A percentile compares a stretch with the other conserved stretches of the same genome.
These are phyloP conservation scores for Leccinum angustisporum DNA, from an alignment of 1,284 basidiomycete genomes.

Conservation along the genomic window DNA sequence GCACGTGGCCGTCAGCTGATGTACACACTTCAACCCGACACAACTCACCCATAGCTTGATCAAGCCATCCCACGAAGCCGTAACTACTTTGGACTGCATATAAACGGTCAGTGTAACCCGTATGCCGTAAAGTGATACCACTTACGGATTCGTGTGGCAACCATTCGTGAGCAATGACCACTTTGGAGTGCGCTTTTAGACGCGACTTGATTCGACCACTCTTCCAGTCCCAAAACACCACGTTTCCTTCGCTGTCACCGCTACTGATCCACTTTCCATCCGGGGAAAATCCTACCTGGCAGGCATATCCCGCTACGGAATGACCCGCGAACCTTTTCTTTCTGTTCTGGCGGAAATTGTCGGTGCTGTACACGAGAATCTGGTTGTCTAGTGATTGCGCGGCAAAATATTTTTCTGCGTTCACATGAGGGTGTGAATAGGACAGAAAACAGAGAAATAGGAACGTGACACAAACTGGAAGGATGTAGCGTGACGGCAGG, in stretches of 20 bases:
- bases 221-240: constrained; percentile 99
- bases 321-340: constrained; percentile 99
- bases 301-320: constrained; percentile 95
- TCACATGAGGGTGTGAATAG: constrained; percentile 4
- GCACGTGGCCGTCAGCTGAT: constrained; percentile 14
- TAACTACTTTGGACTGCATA: constrained; percentile 86
- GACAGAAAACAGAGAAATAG: background rate
- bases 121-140: constrained; percentile 23
- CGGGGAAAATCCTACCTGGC: constrained; percentile 94
- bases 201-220: constrained; percentile 91
- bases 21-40: background rate
- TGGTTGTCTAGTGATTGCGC: constrained; percentile 98
- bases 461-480: constrained; percentile 63
- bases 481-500: constrained; percentile 95
- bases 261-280: constrained; percentile 98
- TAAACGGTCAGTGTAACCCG: constrained; percentile 13
- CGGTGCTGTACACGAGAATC: constrained; percentile 94
- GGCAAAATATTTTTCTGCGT: constrained; percentile 90
- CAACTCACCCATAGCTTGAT: constrained; percentile 88
- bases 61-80: constrained; percentile 95
- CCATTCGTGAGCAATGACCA: constrained; percentile 97
- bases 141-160: constrained; percentile 94
- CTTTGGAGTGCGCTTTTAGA: constrained; percentile 87
- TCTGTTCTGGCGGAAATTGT: constrained; percentile 96
- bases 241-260: constrained; percentile 91